Percentiles rank a stretch among this genome's conserved stretches.
Conservation (phyloP, 208 protist genomes). For the Wallacemonas rigidus region DNA sequence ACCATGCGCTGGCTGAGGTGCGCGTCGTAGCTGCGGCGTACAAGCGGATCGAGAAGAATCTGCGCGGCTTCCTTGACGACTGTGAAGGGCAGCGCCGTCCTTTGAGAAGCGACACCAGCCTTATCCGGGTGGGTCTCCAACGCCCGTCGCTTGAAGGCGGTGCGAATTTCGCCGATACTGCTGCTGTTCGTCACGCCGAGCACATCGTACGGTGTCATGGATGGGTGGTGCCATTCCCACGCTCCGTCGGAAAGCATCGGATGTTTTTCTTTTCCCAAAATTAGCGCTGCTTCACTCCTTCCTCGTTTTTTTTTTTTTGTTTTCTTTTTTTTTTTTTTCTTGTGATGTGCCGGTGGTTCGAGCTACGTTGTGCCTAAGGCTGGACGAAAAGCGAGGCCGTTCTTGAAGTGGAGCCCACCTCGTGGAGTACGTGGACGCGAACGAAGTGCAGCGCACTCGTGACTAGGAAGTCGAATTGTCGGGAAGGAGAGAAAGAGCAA, state of each 20-base stretch:
- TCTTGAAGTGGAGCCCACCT: too few species aligned
- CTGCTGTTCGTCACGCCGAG: slow-evolving; percentile 41
- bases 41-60: slow-evolving; percentile 61
- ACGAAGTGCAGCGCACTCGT: too few species aligned
- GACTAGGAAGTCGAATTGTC: too few species aligned
- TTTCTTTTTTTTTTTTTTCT: slow-evolving; percentile 1
- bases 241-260: not conserved
- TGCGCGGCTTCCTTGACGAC: slow-evolving; percentile 70
- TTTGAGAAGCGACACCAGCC: not conserved
- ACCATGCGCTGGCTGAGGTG: slow-evolving; percentile 34
- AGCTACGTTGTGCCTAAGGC: too few species aligned
- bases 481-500: too few species aligned
- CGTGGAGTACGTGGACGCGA: too few species aligned
- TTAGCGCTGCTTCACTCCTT: not conserved
- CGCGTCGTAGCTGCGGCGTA: slow-evolving; percentile 56
- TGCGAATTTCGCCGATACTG: slow-evolving; percentile 56
- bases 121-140: slow-evolving; percentile 81
- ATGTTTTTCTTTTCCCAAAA: too few species aligned
- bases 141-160: slow-evolving; percentile 66
- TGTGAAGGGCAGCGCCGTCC: slow-evolving; percentile 36
- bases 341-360: not conserved
- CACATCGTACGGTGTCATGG: slow-evolving; percentile 60
- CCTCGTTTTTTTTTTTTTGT: slow-evolving; percentile 7
- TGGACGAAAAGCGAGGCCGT: too few species aligned
- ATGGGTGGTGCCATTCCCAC: slow-evolving; percentile 31